phyloP scores from a whole-genome alignment of 176 grass and related monocot species.

The Tuctoria greenei region DNA sequence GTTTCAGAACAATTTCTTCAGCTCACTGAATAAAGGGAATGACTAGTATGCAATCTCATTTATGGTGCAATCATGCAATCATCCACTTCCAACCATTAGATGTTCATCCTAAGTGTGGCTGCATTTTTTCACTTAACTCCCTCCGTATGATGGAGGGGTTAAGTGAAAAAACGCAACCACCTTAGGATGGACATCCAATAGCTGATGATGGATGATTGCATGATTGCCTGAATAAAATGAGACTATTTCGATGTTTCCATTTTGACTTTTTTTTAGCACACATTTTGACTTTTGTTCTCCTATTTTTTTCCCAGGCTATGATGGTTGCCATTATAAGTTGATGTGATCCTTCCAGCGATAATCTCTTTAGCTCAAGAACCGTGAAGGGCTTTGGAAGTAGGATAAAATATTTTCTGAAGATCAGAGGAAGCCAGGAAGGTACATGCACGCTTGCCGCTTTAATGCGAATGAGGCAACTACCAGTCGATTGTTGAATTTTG shows the following conservation, averaged over 20 bases:
- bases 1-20: not conserved
- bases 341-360: constrained; percentile 42
- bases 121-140: no score
- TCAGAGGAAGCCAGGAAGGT: constrained; percentile 17
- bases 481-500: constrained; percentile 45
- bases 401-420: constrained; percentile 16
- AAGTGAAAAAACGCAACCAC: no score
- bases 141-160: no score
- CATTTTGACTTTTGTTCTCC: not conserved
- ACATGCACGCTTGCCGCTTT: not conserved
- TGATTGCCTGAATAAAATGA: no score
- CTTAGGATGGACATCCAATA: no score
- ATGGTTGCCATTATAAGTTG: constrained; percentile 62
- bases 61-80: no score
- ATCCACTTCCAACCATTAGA: no score
- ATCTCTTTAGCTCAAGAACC: not conserved
- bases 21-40: not conserved
- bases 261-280: not conserved
- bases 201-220: no score
- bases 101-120: no score
- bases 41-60: no score
- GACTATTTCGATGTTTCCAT: constrained; percentile 1
- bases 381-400: constrained; percentile 6
- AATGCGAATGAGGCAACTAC: constrained; percentile 9
- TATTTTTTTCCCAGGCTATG: constrained; percentile 51